Evolutionary conservation across 1,139 yeast species (phyloP), one percentile per base, ranked within the genome.

Genomic region (Kurtzmaniella quercitrusa): DNA sequence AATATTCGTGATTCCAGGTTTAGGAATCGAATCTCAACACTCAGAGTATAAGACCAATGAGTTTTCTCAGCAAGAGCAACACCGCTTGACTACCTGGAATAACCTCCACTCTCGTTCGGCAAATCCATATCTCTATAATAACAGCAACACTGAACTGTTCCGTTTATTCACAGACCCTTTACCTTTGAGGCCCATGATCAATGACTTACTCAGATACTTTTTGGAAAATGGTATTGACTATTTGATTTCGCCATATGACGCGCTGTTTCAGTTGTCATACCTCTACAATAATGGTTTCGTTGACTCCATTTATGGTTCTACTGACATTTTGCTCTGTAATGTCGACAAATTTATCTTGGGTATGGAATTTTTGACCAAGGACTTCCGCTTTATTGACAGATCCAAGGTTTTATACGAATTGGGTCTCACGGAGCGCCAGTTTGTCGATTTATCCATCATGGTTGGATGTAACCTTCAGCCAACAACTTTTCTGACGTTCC

Each of bases 401-500:
- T 52, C 63, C 15, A 74, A 75, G 47, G 76, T 88, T 1, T 66
- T 88, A 41, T 63, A 69, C 38, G 94, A 85, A 45, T 69, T 88
- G 42, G 68, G 68, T 41, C 65, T 88, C 42, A 66, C 74, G 17
- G 78, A 78, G 43, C 79, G 80, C 44, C 93, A 84, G 56, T 80
- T 91, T 46, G 68, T 80, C 43, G 96, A 91, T 54, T 76, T 88
- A 41, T 75, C 89, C 42, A 68, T 85, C 46, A 80, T 86, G 57
- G 84, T 84, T 6, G 96, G 97, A 3, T 86, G 88, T 57, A 82
- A 78, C 40, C 68, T 86, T 42, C 93, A 86, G 54, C 91, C 91
- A 11, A 63, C 61, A 26, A 76, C 82, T 1, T 74, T 87, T 48
- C 84, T 78, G 12, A 68, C 69, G 42, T 73, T 77, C 71, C 72